Evolutionary conservation across 2,329 filamentous ascomycete genomes (phyloP).

Genomic region (Colletotrichum limetticola): DNA sequence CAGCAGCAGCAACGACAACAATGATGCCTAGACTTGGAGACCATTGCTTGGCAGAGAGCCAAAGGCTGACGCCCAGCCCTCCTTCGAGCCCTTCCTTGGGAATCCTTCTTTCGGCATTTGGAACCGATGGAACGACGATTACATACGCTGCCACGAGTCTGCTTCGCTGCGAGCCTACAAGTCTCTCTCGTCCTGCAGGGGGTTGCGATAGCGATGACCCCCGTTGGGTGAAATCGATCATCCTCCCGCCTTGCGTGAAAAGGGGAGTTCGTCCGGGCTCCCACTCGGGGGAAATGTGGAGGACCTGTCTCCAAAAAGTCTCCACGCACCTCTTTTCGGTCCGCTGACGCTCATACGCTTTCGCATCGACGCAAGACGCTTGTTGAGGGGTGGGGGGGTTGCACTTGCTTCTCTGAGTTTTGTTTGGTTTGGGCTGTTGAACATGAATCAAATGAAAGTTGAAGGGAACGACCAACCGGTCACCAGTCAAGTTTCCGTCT

Average conservation of each 20-base stretch:
- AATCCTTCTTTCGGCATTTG: slow-evolving; percentile 19
- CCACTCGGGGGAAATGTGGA: slow-evolving; percentile 35
- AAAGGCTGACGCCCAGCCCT: not conserved
- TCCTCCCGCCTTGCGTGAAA: slow-evolving; percentile 32
- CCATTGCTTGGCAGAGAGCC: not conserved
- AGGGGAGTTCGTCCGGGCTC: slow-evolving; percentile 34
- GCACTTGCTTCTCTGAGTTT: slow-evolving; percentile 18
- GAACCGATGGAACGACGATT: slow-evolving; percentile 10
- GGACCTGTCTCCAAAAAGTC: slow-evolving; percentile 6
- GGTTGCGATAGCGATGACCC: slow-evolving; percentile 23
- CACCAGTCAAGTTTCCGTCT: not conserved
- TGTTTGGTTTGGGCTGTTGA: not conserved
- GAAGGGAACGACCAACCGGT: not conserved
- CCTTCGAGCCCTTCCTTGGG: not conserved
- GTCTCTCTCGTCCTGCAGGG: slow-evolving; percentile 7
- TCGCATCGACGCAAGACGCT: no score
- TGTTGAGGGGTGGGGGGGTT: not conserved
- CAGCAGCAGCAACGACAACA: not conserved
- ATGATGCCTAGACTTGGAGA: not conserved
- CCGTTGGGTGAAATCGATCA: slow-evolving; percentile 28
- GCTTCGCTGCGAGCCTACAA: not conserved
- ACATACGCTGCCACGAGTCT: not conserved
- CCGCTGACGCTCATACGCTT: slow-evolving; percentile 22
- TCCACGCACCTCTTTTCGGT: slow-evolving; percentile 18
- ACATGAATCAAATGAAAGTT: not conserved